phyloP scores from a whole-genome alignment of 768 basidiomycete genomes.

The Auricularia auricula-judae region DNA sequence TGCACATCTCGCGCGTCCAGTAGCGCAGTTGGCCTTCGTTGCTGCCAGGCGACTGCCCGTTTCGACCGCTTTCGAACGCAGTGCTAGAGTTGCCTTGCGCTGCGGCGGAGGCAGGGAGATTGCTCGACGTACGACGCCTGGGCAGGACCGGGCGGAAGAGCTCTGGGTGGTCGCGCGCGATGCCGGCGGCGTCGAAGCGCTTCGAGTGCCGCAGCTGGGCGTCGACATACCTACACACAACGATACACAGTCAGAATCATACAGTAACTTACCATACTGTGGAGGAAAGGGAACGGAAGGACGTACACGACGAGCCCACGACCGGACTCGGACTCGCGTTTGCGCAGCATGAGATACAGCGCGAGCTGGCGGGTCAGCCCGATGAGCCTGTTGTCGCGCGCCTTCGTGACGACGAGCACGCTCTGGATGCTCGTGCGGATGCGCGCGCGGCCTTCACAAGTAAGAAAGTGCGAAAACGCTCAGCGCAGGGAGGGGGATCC shows the following conservation, averaged over 20 bases:
- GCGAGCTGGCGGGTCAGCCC: constrained; percentile 89
- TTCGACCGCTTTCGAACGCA: constrained; percentile 28
- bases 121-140: constrained; percentile 61
- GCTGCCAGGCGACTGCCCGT: constrained; percentile 20
- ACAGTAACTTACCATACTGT: not conserved
- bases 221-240: constrained; percentile 72
- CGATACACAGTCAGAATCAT: constrained; percentile 9
- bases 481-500: constrained; percentile 3
- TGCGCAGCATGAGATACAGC: constrained; percentile 88
- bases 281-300: constrained; percentile 9
- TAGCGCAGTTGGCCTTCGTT: constrained; percentile 91
- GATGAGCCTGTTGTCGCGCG: constrained; percentile 92
- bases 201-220: constrained; percentile 78
- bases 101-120: constrained; percentile 28
- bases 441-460: constrained; percentile 69
- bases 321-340: constrained; percentile 32
- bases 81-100: constrained; percentile 43
- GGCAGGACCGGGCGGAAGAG: constrained; percentile 66
- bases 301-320: constrained; percentile 82
- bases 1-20: constrained; percentile 97
- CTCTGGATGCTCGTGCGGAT: constrained; percentile 87
- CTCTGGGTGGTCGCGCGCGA: constrained; percentile 76
- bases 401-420: constrained; percentile 93
- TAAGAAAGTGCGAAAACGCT: not conserved
- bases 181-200: constrained; percentile 88